phyloP scores from a whole-genome alignment of 768 basidiomycete species.

The Collybia mongolica region DNA sequence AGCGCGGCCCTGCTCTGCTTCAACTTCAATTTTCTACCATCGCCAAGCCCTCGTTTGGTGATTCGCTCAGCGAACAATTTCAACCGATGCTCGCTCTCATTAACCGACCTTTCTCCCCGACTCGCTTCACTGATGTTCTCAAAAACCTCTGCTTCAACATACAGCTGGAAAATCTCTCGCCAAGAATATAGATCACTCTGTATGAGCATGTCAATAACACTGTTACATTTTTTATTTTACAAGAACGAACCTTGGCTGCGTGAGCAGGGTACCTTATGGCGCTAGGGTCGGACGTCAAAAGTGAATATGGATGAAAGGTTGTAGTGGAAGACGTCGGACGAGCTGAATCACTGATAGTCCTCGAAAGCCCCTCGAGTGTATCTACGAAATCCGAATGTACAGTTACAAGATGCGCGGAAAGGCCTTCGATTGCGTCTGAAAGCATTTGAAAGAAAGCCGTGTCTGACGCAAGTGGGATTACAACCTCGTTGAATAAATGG shows the following conservation, averaged over 20 bases:
- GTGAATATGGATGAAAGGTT: slow-evolving; percentile 45
- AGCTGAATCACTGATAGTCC: slow-evolving; percentile 37
- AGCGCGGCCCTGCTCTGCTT: slow-evolving; percentile 59
- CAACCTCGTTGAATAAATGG: slow-evolving; percentile 41
- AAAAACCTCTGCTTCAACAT: slow-evolving; percentile 84
- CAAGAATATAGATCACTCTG: slow-evolving; percentile 80
- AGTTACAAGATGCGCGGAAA: slow-evolving; percentile 44
- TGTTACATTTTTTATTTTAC: too few relatives aligned
- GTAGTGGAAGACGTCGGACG: slow-evolving; percentile 42
- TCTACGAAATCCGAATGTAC: slow-evolving; percentile 51
- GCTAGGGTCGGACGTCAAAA: slow-evolving; percentile 36
- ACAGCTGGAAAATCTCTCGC: slow-evolving; percentile 88
- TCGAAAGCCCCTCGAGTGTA: slow-evolving; percentile 35
- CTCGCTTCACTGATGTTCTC: slow-evolving; percentile 65
- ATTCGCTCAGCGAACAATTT: slow-evolving; percentile 62
- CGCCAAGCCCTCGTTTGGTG: slow-evolving; percentile 52
- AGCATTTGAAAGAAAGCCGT: slow-evolving; percentile 78
- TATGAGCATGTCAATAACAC: slow-evolving; percentile 16
- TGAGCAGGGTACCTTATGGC: slow-evolving; percentile 10
- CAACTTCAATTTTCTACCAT: slow-evolving; percentile 51
- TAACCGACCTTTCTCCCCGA: slow-evolving; percentile 64
- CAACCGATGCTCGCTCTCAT: slow-evolving; percentile 69
- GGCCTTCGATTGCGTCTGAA: slow-evolving; percentile 54
- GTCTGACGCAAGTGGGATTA: slow-evolving; percentile 82
- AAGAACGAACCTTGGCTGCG: slow-evolving; percentile 16